Percentiles rank a stretch among this genome's conserved stretches.
Conservation (phyloP, 2,329 filamentous ascomycete genomes). For the Curvularia lunata region DNA sequence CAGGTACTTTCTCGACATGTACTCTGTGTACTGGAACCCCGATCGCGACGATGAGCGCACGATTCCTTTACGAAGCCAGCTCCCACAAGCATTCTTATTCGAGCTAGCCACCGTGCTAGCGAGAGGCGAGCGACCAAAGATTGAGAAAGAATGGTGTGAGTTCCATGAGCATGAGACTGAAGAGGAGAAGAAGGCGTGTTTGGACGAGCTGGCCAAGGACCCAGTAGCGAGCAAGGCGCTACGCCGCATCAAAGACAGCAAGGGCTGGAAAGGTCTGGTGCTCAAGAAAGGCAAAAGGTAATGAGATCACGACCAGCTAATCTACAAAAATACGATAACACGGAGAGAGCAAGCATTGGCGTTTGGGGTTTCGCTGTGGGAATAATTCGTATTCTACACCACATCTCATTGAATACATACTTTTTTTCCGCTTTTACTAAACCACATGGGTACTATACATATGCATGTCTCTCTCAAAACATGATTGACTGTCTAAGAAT, state of each 20-base stretch:
- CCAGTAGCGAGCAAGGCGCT: slow-evolving; percentile 39
- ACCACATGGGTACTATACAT: not conserved
- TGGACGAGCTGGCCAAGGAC: slow-evolving; percentile 42
- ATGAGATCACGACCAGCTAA: not conserved
- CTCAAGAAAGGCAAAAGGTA: slow-evolving; percentile 47
- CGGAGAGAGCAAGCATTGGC: not conserved
- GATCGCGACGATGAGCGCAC: slow-evolving; percentile 43
- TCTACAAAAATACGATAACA: not conserved
- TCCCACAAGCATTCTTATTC: slow-evolving; percentile 45
- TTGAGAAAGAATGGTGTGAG: slow-evolving; percentile 47
- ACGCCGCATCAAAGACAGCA: slow-evolving; percentile 43
- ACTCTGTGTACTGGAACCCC: slow-evolving; percentile 47
- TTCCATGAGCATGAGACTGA: slow-evolving; percentile 47
- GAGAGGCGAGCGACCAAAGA: slow-evolving; percentile 43
- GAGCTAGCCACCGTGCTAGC: slow-evolving; percentile 44
- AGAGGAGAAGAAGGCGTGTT: slow-evolving; percentile 41
- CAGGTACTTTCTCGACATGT: slow-evolving; percentile 47
- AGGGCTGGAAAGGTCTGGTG: slow-evolving; percentile 47
- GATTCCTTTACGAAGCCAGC: slow-evolving; percentile 39
- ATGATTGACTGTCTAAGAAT: not conserved
- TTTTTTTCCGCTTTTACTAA: not conserved
- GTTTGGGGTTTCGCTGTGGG: not conserved
- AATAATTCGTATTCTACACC: not conserved
- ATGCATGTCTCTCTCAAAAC: not conserved
- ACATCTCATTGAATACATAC: not conserved